Evolutionary conservation across 495 filamentous ascomycete genomes (phyloP).

Genomic region (Aspergillus kassunensis): DNA sequence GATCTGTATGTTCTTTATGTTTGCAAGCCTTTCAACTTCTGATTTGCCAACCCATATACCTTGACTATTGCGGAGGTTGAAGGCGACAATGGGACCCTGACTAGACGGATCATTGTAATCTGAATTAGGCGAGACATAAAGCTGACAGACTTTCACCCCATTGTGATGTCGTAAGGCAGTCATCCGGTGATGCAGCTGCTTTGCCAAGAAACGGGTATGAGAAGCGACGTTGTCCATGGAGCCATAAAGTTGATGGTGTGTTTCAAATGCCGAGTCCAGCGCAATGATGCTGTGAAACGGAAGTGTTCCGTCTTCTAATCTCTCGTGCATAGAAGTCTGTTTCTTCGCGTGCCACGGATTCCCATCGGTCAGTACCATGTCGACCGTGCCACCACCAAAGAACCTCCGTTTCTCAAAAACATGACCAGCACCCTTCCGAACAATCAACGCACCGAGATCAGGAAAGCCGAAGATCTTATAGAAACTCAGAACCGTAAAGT

Average conservation of each 20-base stretch:
- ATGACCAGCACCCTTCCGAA: constrained; percentile 63
- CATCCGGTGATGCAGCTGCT: constrained; percentile 56
- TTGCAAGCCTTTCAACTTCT: constrained; percentile 80
- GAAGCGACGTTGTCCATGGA: constrained; percentile 65
- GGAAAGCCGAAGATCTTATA: constrained; percentile 98
- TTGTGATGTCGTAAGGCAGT: constrained; percentile 62
- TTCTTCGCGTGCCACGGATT: constrained; percentile 69
- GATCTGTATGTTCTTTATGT: constrained; percentile 72
- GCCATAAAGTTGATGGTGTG: constrained; percentile 65
- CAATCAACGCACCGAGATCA: constrained; percentile 82
- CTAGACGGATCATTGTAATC: constrained; percentile 39
- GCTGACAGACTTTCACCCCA: constrained; percentile 56
- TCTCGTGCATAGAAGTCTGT: constrained; percentile 66
- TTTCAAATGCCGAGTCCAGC: constrained; percentile 64
- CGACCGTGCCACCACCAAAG: constrained; percentile 95
- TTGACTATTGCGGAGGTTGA: constrained; percentile 67
- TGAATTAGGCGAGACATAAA: constrained; percentile 51
- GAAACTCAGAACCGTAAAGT: constrained; percentile 87
- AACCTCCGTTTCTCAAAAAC: constrained; percentile 65
- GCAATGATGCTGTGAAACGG: constrained; percentile 87
- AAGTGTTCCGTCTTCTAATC: constrained; percentile 84
- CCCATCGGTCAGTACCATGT: constrained; percentile 55
- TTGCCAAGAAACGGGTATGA: constrained; percentile 68
- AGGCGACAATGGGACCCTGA: constrained; percentile 79
- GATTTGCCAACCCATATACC: constrained; percentile 74